Evolutionary conservation across 1,284 basidiomycete genomes (phyloP).

Genomic region (Moesziomyces antarcticus): DNA sequence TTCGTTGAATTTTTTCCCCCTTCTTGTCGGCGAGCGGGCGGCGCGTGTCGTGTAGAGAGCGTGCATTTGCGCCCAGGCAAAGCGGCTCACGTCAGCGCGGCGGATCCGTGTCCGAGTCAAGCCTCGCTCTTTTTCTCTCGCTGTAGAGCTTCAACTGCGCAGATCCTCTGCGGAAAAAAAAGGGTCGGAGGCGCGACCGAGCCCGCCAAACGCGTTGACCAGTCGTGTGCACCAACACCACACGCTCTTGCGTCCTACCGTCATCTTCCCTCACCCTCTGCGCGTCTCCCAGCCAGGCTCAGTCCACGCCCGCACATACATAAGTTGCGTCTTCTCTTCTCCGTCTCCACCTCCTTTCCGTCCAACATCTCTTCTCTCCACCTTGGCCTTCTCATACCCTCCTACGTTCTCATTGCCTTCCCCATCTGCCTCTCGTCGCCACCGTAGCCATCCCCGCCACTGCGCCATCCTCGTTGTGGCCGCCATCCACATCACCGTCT

Average conservation of each 20-base stretch:
- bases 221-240: conserved; percentile 23
- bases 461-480: conserved; percentile 9
- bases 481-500: conserved; percentile 6
- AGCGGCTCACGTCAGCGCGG: conserved; percentile 32
- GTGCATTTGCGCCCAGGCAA: not conserved
- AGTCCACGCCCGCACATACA: conserved; percentile 15
- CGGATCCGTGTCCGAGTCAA: not conserved
- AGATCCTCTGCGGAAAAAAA: not conserved
- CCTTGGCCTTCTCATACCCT: conserved; percentile 1
- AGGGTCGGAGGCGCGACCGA: not conserved
- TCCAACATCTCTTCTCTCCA: conserved; percentile 11
- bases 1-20: not conserved
- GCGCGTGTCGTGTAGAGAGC: conserved; percentile 44
- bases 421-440: conserved; percentile 7
- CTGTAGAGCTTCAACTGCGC: no score
- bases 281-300: conserved; percentile 14
- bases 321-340: conserved; percentile 29
- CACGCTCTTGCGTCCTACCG: conserved; percentile 28
- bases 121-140: no score
- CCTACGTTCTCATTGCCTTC: conserved; percentile 4
- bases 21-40: not conserved
- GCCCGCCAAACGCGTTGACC: conserved; percentile 16
- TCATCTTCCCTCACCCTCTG: conserved; percentile 7
- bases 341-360: conserved; percentile 14
- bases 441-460: conserved; percentile 1